These are phyloP conservation scores for Stachybotrys elegans DNA, from an alignment of 2,329 filamentous ascomycete species.

Conservation along the genomic window DNA sequence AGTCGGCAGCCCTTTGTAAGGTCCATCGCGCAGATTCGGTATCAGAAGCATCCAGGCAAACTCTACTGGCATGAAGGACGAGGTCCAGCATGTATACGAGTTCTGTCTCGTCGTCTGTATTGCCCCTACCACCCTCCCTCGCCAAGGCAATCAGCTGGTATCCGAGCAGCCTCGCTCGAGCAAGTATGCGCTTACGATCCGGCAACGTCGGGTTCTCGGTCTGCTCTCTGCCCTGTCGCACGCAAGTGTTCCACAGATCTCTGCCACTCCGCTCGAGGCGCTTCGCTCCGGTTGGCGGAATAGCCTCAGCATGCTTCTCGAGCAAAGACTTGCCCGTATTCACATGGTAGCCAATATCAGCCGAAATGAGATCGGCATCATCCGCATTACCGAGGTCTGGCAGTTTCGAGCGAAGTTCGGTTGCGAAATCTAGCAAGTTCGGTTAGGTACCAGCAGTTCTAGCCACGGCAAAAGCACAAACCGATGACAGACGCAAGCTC, in stretches of 20 bases:
- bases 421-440: slow-evolving; percentile 26
- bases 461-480: too few relatives aligned
- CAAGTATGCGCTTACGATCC: slow-evolving; percentile 24
- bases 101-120: slow-evolving; percentile 25
- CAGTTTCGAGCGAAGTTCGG: slow-evolving; percentile 19
- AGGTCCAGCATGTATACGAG: slow-evolving; percentile 58
- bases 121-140: slow-evolving; percentile 28
- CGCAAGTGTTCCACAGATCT: slow-evolving; percentile 63
- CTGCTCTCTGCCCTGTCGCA: slow-evolving; percentile 36
- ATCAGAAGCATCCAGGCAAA: slow-evolving; percentile 44
- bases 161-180: slow-evolving; percentile 48
- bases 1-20: slow-evolving; percentile 60
- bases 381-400: slow-evolving; percentile 20
- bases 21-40: slow-evolving; percentile 53
- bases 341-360: slow-evolving; percentile 22
- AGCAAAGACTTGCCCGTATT: slow-evolving; percentile 6
- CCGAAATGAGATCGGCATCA: slow-evolving; percentile 34
- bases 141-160: slow-evolving; percentile 62
- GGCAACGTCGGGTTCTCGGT: slow-evolving; percentile 12
- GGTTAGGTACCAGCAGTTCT: too few relatives aligned
- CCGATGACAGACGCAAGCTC: too few relatives aligned
- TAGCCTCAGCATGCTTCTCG: neutral
- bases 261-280: slow-evolving; percentile 54
- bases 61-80: slow-evolving; percentile 60
- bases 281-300: slow-evolving; percentile 7